A percentile compares a stretch with the other conserved stretches of the same genome.
These are phyloP conservation scores for Ogataea ganodermae DNA, from an alignment of 805 yeast genomes.

Conservation along the genomic window DNA sequence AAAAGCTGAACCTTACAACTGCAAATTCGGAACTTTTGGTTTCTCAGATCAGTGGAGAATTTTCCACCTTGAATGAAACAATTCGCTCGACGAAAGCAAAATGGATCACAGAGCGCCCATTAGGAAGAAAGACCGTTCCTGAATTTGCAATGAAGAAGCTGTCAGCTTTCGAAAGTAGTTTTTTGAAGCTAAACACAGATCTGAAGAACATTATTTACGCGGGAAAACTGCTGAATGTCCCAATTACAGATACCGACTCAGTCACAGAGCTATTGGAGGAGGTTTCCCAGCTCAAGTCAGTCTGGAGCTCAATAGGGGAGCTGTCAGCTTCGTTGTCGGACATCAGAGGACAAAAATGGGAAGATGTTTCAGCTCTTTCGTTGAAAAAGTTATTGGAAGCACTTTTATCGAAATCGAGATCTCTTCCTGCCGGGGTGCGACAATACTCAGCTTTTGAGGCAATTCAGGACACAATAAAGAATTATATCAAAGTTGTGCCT, in stretches of 20 bases:
- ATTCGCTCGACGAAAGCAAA: conserved; percentile 35
- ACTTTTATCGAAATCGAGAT: conserved; percentile 45
- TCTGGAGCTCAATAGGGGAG: conserved; percentile 63
- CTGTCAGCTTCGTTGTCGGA: conserved; percentile 50
- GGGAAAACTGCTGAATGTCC: conserved; percentile 36
- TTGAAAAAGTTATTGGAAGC: conserved; percentile 54
- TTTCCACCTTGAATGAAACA: conserved; percentile 37
- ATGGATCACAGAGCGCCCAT: conserved; percentile 55
- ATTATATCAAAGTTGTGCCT: conserved; percentile 40
- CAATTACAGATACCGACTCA: conserved; percentile 31
- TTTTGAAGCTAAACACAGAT: conserved; percentile 16
- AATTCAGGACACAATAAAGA: conserved; percentile 48
- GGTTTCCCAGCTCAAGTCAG: conserved; percentile 53
- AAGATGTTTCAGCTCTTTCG: conserved; percentile 42
- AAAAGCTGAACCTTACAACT: conserved; percentile 27
- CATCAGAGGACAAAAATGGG: conserved; percentile 51
- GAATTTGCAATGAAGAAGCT: conserved; percentile 44
- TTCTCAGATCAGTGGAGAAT: conserved; percentile 45
- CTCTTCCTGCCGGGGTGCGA: conserved; percentile 58
- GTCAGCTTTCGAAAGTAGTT: conserved; percentile 26
- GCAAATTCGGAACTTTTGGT: conserved; percentile 45
- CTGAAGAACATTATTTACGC: conserved; percentile 35
- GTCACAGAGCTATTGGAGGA: conserved; percentile 46
- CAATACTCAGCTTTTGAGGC: conserved; percentile 71
- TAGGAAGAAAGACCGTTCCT: conserved; percentile 45